Evolutionary conservation across 1,284 basidiomycete genomes (phyloP), one percentile per base, ranked within the genome.

Genomic region (Cryptococcus hybrid): DNA sequence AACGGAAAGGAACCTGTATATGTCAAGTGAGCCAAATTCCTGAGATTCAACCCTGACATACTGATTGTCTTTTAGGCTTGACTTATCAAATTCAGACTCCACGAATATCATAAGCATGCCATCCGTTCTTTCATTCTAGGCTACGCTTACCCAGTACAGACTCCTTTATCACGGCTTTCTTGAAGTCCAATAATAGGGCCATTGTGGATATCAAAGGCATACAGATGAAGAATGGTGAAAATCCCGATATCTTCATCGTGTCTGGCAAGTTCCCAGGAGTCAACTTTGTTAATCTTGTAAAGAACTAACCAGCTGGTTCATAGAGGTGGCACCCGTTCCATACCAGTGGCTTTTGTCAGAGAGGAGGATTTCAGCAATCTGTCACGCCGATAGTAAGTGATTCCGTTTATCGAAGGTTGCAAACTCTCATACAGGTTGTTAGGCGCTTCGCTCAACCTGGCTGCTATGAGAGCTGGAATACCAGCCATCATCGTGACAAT

Each of bases 341-440:
- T 86, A 88, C 68, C 86, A 88, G 70, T 88, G 86, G 86, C 77
- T 88, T 3, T 88, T 88, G 63, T 82, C 82, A 8, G 67, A 75
- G 0, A 68, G 67, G 38, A 74, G 84, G 8, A 85, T 87, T 0
- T 75, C 82, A 15, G 85, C 85, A 0, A 85, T 87, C 0, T 84
- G 85, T n/a, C 86, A 88, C 67, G 86, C 88, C 64, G 86, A 86
- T 4, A 86, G 75, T 70, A 38, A 63, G 70, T 62, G 13, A 3
- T 43, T 54, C 18, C 47, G 34, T 42, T 42, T 9, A 42, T 42
- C 9, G n/a, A n/a, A 42, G 36, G 3, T 18, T 18, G 18, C 18
- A 18, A 18, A 18, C 18, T 18, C 18, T 18, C 18, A 18, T 18
- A 18, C 18, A 18, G 18, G 18, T 18, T 18, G 18, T 18, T 18